Evolutionary conservation across 371 early-diverging fungal genomes (phyloP), one percentile per base, ranked within the genome.

Genomic region (Parasitella parasitica): DNA sequence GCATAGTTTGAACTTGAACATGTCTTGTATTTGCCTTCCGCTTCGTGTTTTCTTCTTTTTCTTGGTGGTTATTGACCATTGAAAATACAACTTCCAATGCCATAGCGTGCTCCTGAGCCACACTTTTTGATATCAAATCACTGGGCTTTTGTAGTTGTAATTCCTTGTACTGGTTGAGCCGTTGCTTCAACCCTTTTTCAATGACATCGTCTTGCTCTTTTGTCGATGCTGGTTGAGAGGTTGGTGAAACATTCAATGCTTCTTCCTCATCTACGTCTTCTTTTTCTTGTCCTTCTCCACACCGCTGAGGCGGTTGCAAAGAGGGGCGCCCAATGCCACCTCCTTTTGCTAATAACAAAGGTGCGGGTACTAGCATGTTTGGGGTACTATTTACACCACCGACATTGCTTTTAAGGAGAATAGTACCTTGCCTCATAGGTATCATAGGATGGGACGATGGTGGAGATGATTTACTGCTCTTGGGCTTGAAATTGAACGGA

Each of bases 1-100:
- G 38, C 38, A 63, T 63, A 22, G 69, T 69, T 61, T 72, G 69
- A 11, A 69, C 66, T 52, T 72, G 72, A 46, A 69, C 59, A 57
- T 69, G 69, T 24, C 69, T 27, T 18, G 26, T 38, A 34, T 37
- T 53, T 35, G 28, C 41, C 48, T 37, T 59, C 6, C 24, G 27
- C 43, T 32, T 24, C 5, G 11, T 34, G 8, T 16, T 24, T 26
- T 38, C 27, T 16, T 56, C 38, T 27, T 46, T 58, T 59, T 36
- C 15, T 41, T 35, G 38, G 26, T 58, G 53, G 4, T 37, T 12
- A 22, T 51, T 62, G 5, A 38, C 49, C 64, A 57, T 57, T 16
- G 27, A 52, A 20, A 36, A 56, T 5, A 65, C 37, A 11, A 48
- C 39, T 36, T 65, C 59, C 22, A 68, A 36, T 3, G 72, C 65